Evolutionary conservation across 83 land plant species (phyloP).

Genomic region (Picea abies): DNA sequence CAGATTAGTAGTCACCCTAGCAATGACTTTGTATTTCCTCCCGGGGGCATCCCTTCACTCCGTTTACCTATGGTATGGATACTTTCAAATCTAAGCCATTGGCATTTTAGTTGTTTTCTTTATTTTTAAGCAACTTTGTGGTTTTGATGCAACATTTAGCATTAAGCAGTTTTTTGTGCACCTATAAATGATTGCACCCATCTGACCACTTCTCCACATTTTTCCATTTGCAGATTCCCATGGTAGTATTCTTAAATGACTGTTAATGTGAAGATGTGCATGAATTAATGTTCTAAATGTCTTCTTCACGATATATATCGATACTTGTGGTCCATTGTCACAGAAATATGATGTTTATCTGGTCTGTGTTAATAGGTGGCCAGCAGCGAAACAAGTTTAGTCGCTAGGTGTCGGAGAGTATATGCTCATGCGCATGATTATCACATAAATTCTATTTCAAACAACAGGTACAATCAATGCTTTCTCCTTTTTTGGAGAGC

Average conservation of each 20-base stretch:
- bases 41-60: constrained; percentile 63
- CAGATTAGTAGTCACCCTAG: constrained; percentile 26
- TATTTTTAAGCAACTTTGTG: too few relatives aligned
- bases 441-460: constrained; percentile 86
- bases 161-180: neutral
- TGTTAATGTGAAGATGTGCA: neutral
- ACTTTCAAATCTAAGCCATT: constrained; percentile 11
- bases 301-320: neutral
- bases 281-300: neutral
- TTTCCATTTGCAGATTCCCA: neutral
- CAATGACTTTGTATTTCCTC: constrained; percentile 59
- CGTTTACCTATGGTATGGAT: constrained; percentile 86
- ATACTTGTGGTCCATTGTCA: neutral
- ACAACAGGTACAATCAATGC: constrained; percentile 63
- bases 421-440: constrained; percentile 95
- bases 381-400: constrained; percentile 69
- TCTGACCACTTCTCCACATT: neutral
- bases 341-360: neutral
- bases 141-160: too few relatives aligned
- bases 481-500: neutral
- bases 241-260: neutral
- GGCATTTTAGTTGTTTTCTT: constrained; percentile 9
- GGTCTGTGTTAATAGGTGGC: constrained; percentile 60
- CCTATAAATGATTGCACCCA: neutral
- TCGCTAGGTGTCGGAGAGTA: constrained; percentile 70